These are phyloP conservation scores for Scutellaria barbata DNA, from an alignment of 257 asterid species.

Conservation along the genomic window DNA sequence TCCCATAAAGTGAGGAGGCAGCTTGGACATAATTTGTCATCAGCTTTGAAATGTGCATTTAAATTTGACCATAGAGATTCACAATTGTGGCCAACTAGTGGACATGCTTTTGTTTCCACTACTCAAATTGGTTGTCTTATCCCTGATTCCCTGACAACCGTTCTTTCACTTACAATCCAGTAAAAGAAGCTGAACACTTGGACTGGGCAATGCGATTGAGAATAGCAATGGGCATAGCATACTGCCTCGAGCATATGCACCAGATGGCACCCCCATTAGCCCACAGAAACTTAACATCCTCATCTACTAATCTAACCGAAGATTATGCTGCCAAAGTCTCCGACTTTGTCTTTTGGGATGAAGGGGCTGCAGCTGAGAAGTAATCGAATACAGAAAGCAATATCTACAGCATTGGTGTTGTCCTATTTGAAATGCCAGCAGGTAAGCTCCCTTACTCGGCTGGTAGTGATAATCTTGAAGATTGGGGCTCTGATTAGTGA, in stretches of 20 bases:
- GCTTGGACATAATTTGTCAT: constrained; percentile 85
- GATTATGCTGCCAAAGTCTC: constrained; percentile 89
- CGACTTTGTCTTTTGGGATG: constrained; percentile 60
- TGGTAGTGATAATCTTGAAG: constrained; percentile 53
- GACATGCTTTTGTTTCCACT: constrained; percentile 82
- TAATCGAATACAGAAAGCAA: constrained; percentile 50
- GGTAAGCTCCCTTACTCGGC: constrained; percentile 80
- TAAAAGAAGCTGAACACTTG: constrained; percentile 91
- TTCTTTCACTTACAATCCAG: constrained; percentile 45
- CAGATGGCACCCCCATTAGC: constrained; percentile 57
- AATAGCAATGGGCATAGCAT: constrained; percentile 80
- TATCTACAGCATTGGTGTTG: constrained; percentile 79
- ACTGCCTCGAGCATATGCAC: constrained; percentile 85
- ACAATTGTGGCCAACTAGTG: constrained; percentile 81
- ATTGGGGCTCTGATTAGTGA: constrained; percentile 92
- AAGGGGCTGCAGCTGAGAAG: constrained; percentile 40
- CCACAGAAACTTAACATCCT: constrained; percentile 72
- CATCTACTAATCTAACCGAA: constrained; percentile 69
- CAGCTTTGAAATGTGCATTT: constrained; percentile 76
- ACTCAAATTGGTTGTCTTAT: constrained; percentile 83
- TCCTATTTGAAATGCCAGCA: constrained; percentile 72
- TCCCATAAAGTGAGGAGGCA: constrained; percentile 90
- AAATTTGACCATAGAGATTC: constrained; percentile 82
- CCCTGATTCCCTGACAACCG: constrained; percentile 66
- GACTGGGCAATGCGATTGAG: constrained; percentile 80